Evolutionary conservation across 176 grass and related monocot genomes (phyloP).

Genomic region (Rhynchospora pubera): DNA sequence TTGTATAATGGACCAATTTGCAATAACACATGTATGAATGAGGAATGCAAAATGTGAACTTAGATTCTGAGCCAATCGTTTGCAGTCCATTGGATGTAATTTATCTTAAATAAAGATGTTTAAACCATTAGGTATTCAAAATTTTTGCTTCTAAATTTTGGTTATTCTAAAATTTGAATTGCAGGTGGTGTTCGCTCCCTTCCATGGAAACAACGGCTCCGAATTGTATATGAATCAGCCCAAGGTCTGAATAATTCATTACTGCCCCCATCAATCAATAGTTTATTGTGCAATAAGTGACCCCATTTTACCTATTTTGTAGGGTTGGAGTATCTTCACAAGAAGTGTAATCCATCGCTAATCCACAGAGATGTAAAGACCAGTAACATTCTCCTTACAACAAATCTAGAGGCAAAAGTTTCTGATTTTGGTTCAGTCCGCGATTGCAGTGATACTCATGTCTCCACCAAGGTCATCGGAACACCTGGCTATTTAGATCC

Average conservation of each 20-base stretch:
- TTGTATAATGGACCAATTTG: background rate
- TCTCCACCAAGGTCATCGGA: slow-evolving; percentile 26
- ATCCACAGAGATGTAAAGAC: slow-evolving; percentile 31
- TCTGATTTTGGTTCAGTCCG: slow-evolving; percentile 27
- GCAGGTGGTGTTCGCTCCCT: background rate
- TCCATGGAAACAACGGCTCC: slow-evolving; percentile 21
- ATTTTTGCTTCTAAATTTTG: background rate
- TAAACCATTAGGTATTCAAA: background rate
- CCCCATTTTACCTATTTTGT: background rate
- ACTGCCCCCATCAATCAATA: background rate
- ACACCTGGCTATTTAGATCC: slow-evolving; percentile 47
- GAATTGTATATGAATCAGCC: slow-evolving; percentile 23
- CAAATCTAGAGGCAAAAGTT: slow-evolving; percentile 19
- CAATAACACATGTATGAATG: background rate
- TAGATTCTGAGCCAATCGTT: background rate
- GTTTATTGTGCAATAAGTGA: background rate
- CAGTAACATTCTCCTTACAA: slow-evolving; percentile 20
- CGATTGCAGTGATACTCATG: background rate
- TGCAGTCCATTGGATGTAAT: background rate
- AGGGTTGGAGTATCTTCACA: slow-evolving; percentile 32
- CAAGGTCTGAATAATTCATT: background rate
- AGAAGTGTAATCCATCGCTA: slow-evolving; percentile 20
- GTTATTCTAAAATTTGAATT: background rate
- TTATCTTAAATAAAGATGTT: background rate
- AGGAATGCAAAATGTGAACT: background rate